Conservation (phyloP, 73 alveolate genomes). For the Urostyla sp. region DNA sequence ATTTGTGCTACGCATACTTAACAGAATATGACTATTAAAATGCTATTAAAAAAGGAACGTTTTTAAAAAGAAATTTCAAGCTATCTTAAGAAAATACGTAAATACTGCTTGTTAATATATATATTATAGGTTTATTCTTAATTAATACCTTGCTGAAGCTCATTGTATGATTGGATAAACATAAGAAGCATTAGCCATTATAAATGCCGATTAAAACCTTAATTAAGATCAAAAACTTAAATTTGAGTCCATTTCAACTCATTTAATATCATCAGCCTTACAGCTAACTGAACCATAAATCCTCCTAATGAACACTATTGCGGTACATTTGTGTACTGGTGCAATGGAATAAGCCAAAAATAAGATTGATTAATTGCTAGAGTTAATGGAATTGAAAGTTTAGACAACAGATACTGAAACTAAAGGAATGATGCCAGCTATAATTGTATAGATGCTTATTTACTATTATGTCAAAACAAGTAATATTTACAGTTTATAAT, state of each 20-base stretch:
- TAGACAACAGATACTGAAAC: constrained; percentile 41
- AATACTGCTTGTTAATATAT: neutral
- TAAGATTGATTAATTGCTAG: constrained; percentile 28
- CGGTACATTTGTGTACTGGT: constrained; percentile 28
- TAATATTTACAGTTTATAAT: neutral
- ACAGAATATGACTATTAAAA: constrained; percentile 8
- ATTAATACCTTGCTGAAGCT: constrained; percentile 48
- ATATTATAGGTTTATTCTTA: constrained; percentile 14
- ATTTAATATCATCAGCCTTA: neutral
- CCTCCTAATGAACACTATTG: constrained; percentile 11
- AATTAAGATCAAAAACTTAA: constrained; percentile 15
- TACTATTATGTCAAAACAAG: constrained; percentile 49
- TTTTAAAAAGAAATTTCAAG: constrained; percentile 6
- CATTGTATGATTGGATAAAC: constrained; percentile 44
- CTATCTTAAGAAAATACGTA: constrained; percentile 24
- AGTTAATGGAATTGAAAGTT: constrained; percentile 7
- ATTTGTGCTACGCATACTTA: constrained; percentile 29
- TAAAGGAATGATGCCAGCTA: constrained; percentile 20
- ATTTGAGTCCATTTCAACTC: constrained; percentile 39
- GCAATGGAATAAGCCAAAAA: constrained; percentile 28
- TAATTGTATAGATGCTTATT: constrained; percentile 20
- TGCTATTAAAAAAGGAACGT: constrained; percentile 13
- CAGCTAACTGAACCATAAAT: too few relatives aligned
- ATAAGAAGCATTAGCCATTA: constrained; percentile 13
- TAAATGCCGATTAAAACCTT: neutral